Percentiles rank a stretch among this genome's conserved stretches.
Conservation (phyloP, 306 rosid genomes). For the Medicago truncatula region MtrunA17r5.0-ANR NC_053045.1:2701001-2701500, state of each 20-base stretch:
- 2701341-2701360: slow-evolving; percentile 79
- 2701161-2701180: background rate
- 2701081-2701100: slow-evolving; percentile 3
- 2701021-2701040: slow-evolving; percentile 87
- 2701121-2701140: background rate
- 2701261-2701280: background rate
- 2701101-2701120: background rate
- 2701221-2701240: background rate
- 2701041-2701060: slow-evolving; percentile 87
- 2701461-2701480: slow-evolving; percentile 38
- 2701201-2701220: background rate
- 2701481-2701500: slow-evolving; percentile 8
- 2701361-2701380: slow-evolving; percentile 96
- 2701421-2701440: slow-evolving; percentile 97
- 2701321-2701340: slow-evolving; percentile 16
- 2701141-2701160: background rate
- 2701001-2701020: slow-evolving; percentile 71
- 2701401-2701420: slow-evolving; percentile 84
- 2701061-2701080: slow-evolving; percentile 37
- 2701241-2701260: no score
- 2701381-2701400: slow-evolving; percentile 84
- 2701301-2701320: background rate
- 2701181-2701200: background rate
- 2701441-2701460: slow-evolving; percentile 41
- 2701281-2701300: slow-evolving; percentile 14